phyloP scores from a whole-genome alignment of 2,329 filamentous ascomycete species.

The Cladosporium halotolerans region DNA sequence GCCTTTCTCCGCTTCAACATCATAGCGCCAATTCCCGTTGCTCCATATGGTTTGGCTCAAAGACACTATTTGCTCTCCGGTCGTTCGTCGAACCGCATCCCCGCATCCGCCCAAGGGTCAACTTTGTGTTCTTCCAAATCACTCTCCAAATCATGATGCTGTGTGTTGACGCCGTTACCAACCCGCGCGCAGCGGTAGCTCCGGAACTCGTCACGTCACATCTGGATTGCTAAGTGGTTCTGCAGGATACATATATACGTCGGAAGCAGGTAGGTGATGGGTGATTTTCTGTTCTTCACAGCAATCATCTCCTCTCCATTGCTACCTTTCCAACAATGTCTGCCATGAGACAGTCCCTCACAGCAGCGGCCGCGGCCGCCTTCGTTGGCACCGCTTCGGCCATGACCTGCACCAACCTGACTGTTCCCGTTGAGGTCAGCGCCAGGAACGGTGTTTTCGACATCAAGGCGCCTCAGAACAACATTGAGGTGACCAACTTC shows the following conservation, averaged over 20 bases:
- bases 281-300: not conserved
- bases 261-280: not conserved
- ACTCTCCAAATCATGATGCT: not conserved
- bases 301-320: not conserved
- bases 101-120: not conserved
- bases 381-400: constrained; percentile 23
- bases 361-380: constrained; percentile 18
- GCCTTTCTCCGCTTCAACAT: no score
- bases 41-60: no score
- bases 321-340: not conserved
- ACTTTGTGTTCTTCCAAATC: constrained; percentile 6
- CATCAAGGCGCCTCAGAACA: constrained; percentile 38
- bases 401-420: constrained; percentile 44
- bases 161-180: not conserved
- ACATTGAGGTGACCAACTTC: constrained; percentile 54
- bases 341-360: constrained; percentile 22
- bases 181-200: not conserved
- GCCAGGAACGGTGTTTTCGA: constrained; percentile 51
- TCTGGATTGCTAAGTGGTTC: not conserved
- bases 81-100: not conserved
- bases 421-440: constrained; percentile 50
- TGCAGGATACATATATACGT: not conserved
- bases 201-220: not conserved
- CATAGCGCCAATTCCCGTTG: no score
- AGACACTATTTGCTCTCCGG: no score